These are phyloP conservation scores for Cardamine resedifolia DNA, from an alignment of 345 rosid genomes.

Conservation along the genomic window DNA sequence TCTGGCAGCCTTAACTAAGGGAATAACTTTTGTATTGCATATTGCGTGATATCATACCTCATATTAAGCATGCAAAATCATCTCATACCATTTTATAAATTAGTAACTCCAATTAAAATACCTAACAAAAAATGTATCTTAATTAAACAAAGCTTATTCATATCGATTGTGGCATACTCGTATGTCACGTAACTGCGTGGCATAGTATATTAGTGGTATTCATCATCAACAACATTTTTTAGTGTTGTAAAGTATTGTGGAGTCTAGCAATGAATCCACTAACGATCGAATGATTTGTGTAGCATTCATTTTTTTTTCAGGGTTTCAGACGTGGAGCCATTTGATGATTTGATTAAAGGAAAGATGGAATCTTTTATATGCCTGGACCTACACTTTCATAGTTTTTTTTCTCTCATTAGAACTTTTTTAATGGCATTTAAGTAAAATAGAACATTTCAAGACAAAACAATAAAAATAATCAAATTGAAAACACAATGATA, in stretches of 20 bases:
- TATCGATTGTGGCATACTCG: not conserved
- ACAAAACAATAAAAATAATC: not conserved
- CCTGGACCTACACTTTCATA: not conserved
- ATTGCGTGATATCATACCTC: slow-evolving; percentile 5
- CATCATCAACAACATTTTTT: not conserved
- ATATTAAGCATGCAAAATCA: slow-evolving; percentile 10
- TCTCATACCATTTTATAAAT: not conserved
- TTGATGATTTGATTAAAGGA: slow-evolving; percentile 1
- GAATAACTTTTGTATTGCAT: not conserved
- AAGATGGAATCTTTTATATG: slow-evolving; percentile 19
- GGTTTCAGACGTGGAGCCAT: slow-evolving; percentile 11
- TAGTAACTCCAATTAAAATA: not conserved
- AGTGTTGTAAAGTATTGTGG: slow-evolving; percentile 10
- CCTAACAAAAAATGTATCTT: not conserved
- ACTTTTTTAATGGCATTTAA: not conserved
- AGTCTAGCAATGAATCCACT: slow-evolving; percentile 33
- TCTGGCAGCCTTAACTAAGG: not conserved
- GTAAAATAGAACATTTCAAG: not conserved
- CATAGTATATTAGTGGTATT: not conserved
- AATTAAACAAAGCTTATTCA: not conserved
- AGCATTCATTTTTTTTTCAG: slow-evolving; percentile 4
- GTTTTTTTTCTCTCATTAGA: not conserved
- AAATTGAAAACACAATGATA: not conserved
- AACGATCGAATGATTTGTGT: not conserved
- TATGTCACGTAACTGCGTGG: slow-evolving; percentile 18